Percentiles rank a stretch among this genome's conserved stretches.
phyloP scores from a whole-genome alignment of 805 yeast genomes.

The Komagataella populi region DNA sequence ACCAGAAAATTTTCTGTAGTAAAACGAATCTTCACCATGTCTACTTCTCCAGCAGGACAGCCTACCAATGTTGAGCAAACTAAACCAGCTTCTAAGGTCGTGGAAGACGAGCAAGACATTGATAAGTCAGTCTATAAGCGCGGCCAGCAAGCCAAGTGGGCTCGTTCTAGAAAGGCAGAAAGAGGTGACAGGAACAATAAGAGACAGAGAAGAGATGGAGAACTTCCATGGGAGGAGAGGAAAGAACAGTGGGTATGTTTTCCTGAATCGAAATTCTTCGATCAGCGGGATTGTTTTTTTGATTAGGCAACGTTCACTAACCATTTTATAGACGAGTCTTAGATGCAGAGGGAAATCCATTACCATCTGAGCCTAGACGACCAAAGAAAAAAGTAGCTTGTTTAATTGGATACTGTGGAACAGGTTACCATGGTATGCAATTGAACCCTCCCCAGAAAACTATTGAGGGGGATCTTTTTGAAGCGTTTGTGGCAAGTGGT shows the following conservation, averaged over 20 bases:
- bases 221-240: conserved; percentile 7
- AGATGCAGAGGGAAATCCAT: conserved; percentile 52
- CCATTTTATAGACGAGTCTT: conserved; percentile 22
- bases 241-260: conserved; percentile 48
- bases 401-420: conserved; percentile 88
- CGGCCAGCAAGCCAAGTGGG: conserved; percentile 3
- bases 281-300: not conserved
- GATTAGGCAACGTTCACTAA: conserved; percentile 5
- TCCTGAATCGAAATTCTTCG: conserved; percentile 1
- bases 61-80: not conserved
- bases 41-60: not conserved
- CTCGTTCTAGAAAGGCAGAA: conserved; percentile 4
- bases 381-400: conserved; percentile 89
- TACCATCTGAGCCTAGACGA: conserved; percentile 42
- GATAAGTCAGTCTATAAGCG: conserved; percentile 1
- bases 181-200: conserved; percentile 1
- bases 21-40: conserved; percentile 1
- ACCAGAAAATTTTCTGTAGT: not conserved
- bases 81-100: not conserved
- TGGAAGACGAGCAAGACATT: not conserved
- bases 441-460: conserved; percentile 79
- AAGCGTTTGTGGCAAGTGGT: conserved; percentile 75
- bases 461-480: conserved; percentile 79
- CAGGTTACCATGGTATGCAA: conserved; percentile 96
- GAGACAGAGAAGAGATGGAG: conserved; percentile 5